A percentile compares a stretch with the other conserved stretches of the same genome.
Evolutionary conservation across 495 filamentous ascomycete species (phyloP).

Genomic region (Aspergillus sparsus): DNA sequence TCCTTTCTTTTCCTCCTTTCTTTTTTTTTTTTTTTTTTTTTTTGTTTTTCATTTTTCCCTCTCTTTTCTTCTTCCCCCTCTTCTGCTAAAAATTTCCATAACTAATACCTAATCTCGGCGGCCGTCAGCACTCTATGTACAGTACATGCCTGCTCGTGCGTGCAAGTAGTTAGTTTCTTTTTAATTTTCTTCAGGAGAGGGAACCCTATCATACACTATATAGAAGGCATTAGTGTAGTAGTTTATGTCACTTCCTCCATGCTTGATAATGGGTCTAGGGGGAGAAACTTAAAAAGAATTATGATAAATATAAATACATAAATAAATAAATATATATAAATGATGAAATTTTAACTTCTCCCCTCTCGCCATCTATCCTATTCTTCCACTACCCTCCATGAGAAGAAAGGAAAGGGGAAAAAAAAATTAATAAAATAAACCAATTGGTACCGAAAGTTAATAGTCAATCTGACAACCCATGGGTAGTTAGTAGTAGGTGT

Average conservation of each 20-base stretch:
- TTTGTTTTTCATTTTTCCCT: neutral
- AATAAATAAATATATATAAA: neutral
- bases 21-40: neutral
- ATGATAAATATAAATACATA: neutral
- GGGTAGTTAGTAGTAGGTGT: too few relatives aligned
- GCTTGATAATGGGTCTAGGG: too few relatives aligned
- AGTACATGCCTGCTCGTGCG: slow-evolving; percentile 11
- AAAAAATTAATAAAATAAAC: neutral
- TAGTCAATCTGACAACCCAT: neutral
- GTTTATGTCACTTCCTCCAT: too few relatives aligned
- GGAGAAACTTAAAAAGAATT: too few relatives aligned
- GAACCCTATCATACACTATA: too few relatives aligned
- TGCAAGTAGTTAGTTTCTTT: neutral
- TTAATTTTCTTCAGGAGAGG: too few relatives aligned
- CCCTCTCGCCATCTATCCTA: neutral
- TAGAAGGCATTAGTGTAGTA: too few relatives aligned
- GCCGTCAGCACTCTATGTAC: slow-evolving; percentile 19
- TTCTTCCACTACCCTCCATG: too few relatives aligned
- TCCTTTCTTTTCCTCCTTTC: too few relatives aligned
- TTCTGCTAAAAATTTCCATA: neutral
- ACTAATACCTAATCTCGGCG: slow-evolving; percentile 7
- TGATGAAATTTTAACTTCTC: neutral
- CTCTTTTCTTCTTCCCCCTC: neutral
- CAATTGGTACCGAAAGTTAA: neutral
- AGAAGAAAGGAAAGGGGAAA: neutral